These are phyloP conservation scores for Lunasporangiospora selenospora DNA, from an alignment of 192 early-diverging fungal species.

Conservation along the genomic window DNA sequence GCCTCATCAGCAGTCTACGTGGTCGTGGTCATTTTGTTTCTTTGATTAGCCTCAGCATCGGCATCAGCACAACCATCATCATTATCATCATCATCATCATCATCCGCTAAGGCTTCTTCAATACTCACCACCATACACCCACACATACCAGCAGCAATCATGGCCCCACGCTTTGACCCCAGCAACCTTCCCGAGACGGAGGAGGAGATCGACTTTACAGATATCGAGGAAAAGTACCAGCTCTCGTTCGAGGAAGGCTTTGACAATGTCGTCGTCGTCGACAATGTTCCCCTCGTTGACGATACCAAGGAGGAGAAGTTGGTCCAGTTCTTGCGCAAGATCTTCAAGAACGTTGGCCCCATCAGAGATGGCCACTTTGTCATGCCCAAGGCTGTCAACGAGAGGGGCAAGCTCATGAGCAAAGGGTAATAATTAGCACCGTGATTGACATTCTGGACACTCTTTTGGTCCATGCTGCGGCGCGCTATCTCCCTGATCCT, in stretches of 20 bases:
- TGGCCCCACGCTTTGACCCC: slow-evolving; percentile 56
- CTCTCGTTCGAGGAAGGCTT: slow-evolving; percentile 79
- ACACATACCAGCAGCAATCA: neutral
- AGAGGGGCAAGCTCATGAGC: slow-evolving; percentile 69
- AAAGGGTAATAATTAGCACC: slow-evolving; percentile 81
- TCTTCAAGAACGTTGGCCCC: slow-evolving; percentile 81
- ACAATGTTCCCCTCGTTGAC: slow-evolving; percentile 91
- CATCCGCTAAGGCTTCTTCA: too few species aligned
- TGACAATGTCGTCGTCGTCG: slow-evolving; percentile 88
- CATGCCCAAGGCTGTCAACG: slow-evolving; percentile 84
- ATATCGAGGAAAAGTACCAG: slow-evolving; percentile 81
- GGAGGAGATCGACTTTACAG: slow-evolving; percentile 90
- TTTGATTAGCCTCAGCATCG: too few species aligned
- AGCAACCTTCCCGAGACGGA: slow-evolving; percentile 71
- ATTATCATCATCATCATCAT: too few species aligned
- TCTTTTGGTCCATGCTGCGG: too few species aligned
- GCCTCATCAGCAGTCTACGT: too few species aligned
- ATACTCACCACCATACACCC: too few species aligned
- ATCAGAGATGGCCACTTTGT: slow-evolving; percentile 84
- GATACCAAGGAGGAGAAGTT: slow-evolving; percentile 87
- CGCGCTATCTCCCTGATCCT: too few species aligned
- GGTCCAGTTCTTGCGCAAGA: slow-evolving; percentile 70
- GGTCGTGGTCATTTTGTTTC: too few species aligned
- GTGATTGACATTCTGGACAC: too few species aligned
- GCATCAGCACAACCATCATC: too few species aligned